Evolutionary conservation across 768 basidiomycete species (phyloP).

Genomic region (Dentipellis sp.): DNA sequence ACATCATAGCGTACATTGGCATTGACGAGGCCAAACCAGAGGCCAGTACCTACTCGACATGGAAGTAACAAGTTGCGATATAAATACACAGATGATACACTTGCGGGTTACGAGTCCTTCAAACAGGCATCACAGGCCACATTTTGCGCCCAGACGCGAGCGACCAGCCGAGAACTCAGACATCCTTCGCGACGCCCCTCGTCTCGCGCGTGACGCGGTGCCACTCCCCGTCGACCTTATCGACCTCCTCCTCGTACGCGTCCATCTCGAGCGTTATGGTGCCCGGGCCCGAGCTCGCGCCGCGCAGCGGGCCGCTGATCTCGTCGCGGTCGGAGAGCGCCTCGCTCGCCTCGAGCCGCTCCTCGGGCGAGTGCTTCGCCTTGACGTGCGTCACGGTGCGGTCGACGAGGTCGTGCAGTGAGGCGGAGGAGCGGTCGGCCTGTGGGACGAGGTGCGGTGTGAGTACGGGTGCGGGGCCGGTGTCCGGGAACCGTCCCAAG

Average conservation of each 20-base stretch:
- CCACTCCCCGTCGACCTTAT: constrained; percentile 14
- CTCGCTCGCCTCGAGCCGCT: not conserved
- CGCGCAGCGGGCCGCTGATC: constrained; percentile 10
- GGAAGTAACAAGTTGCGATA: not conserved
- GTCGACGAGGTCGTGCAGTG: constrained; percentile 5
- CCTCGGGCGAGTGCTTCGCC: constrained; percentile 6
- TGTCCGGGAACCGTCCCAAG: not conserved
- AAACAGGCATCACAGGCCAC: too few relatives aligned
- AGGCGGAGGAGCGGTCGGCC: constrained; percentile 8
- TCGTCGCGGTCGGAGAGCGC: constrained; percentile 11
- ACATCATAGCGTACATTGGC: not conserved
- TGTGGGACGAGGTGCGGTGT: not conserved
- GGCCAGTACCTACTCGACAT: not conserved
- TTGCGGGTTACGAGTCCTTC: too few relatives aligned
- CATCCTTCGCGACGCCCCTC: not conserved
- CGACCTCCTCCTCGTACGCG: constrained; percentile 12
- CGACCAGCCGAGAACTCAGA: not conserved
- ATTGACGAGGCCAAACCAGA: not conserved
- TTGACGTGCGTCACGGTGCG: constrained; percentile 9
- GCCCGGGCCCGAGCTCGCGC: not conserved
- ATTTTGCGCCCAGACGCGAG: too few relatives aligned
- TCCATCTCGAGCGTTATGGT: constrained; percentile 10
- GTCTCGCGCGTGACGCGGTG: constrained; percentile 1
- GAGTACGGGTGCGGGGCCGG: not conserved
- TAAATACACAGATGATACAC: not conserved